Evolutionary conservation across 306 rosid genomes (phyloP), one percentile per base, ranked within the genome.

Genomic region (Dryas alaskensis): DNA sequence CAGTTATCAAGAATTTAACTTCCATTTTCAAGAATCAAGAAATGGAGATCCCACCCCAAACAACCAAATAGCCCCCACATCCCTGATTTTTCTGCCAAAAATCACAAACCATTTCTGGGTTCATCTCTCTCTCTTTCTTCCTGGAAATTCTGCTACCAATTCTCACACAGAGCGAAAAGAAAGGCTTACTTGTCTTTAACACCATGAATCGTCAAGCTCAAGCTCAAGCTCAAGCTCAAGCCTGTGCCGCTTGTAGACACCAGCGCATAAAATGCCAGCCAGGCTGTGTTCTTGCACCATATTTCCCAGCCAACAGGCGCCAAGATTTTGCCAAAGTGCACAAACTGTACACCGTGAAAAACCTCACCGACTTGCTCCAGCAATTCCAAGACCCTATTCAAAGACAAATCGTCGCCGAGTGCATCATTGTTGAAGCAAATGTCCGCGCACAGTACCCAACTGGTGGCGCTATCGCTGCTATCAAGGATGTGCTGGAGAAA

Each of bases 231-330:
- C 37, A 31, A 31, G 2, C 37, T 31, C 37, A 31, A 31, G 37
- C 37, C 37, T 76, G 79, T 13, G 74, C 60, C 50, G 51, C 73
- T 8, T 76, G 68, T 47, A 57, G 11, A 31, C 22, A 44, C 67
- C 79, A 67, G 43, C 79, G 73, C 7, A 57, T 31, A 47, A 67
- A 12, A 11, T 76, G 79, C 16, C 11, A 50, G 4, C 27, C 37
- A 3, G 52, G 67, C 14, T 76, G 74, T 19, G 25, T 9, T 40
- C 50, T 76, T 4, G 68, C 74, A 27, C 74, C 61, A 1, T 67
- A 45, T 49, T 76, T 47, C 60, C 79, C 74, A 4, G 22, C 59
- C 9, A 43, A 19, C 51, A 17, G 10, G 11, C 47, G n/a, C 48
- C 39, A 40, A 0, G 48, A 76, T 3, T 76, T 67, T 39, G 44